Evolutionary conservation across 345 rosid species (phyloP), one percentile per base, ranked within the genome.

Genomic region (Eucalyptus sideroxylon): DNA sequence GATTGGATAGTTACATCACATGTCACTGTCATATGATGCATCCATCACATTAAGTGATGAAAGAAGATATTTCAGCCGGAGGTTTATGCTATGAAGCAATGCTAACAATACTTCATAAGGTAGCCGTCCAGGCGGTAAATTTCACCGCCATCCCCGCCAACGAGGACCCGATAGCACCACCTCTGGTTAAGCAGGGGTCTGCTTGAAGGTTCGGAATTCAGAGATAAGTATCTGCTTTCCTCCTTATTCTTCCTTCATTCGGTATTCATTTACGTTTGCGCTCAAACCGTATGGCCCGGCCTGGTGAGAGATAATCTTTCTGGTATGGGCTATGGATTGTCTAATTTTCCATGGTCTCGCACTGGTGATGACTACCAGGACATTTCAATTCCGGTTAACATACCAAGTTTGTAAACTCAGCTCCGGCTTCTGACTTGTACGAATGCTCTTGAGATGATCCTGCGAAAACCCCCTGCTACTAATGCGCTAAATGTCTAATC

Each of bases 131-230:
- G 91, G 95, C 95, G 26, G 93, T 50, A 7, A 95, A 96, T 90
- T 97, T 96, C 86, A 94, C 95, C 55, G 93, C 87, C 85, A 90
- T 97, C 85, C 94, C 99, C 4, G 53, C 92, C 6, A 95, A 97
- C 34, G 99, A 96, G 93, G 88, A 89, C 89, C 98, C 94, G 91
- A 95, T 96, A 16, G 94, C 98, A 11, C 95, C 96, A 9, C 92
- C 93, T 92, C 91, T 97, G 89, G 99, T 96, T 86, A 93, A 88
- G 24, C 95, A 94, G 49, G 99, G 99, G 81, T 97, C 98, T 19
- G 26, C 90, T 97, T 8, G 97, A 98, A 50, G 92, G 99, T 96
- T 86, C 92, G 53, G 56, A n/a, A 50, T 51, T 45, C n/a, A 30
- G 42, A 49, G 27, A 11, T 15, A 60, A 60, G 67, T 11, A 12